These are phyloP conservation scores for Nemania sp. DNA, from an alignment of 2,329 filamentous ascomycete species.

Conservation along the genomic window DNA sequence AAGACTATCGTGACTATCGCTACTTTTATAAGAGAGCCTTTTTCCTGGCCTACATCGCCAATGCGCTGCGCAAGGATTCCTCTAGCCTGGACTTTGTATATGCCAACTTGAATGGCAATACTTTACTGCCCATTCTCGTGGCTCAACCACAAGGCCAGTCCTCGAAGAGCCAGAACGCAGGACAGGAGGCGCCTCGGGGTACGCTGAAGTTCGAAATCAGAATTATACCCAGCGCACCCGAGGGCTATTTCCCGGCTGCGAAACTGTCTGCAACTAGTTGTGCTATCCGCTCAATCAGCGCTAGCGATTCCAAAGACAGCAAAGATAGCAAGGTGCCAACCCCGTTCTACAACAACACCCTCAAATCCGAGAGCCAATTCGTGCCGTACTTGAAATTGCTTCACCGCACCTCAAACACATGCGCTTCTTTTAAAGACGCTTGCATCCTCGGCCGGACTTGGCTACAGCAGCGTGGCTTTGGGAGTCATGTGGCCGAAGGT, in stretches of 20 bases:
- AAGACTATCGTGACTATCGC: conserved; percentile 89
- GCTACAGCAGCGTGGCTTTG: conserved; percentile 85
- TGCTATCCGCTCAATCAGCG: conserved; percentile 64
- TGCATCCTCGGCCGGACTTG: conserved; percentile 85
- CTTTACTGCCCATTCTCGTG: conserved; percentile 69
- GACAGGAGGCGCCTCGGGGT: conserved; percentile 19
- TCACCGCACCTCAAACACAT: conserved; percentile 68
- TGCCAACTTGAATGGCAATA: conserved; percentile 71
- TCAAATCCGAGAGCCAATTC: conserved; percentile 77
- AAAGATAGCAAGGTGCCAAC: conserved; percentile 58
- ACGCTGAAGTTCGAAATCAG: conserved; percentile 62
- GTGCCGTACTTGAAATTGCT: conserved; percentile 76
- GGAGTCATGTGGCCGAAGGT: conserved; percentile 68
- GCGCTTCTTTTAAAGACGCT: conserved; percentile 76
- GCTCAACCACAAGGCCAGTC: conserved; percentile 44
- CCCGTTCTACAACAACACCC: conserved; percentile 84
- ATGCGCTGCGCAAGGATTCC: conserved; percentile 64
- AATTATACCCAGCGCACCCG: conserved; percentile 74
- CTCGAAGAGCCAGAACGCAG: conserved; percentile 29
- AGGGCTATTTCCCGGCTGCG: conserved; percentile 67
- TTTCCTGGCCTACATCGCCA: conserved; percentile 81
- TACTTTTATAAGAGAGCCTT: conserved; percentile 96
- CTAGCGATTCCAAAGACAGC: conserved; percentile 48
- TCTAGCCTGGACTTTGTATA: conserved; percentile 63
- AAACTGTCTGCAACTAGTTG: conserved; percentile 74